Base-by-base conservation (phyloP, 371 early-diverging fungal genomes). In the Sporodiniella umbellata region DNA sequence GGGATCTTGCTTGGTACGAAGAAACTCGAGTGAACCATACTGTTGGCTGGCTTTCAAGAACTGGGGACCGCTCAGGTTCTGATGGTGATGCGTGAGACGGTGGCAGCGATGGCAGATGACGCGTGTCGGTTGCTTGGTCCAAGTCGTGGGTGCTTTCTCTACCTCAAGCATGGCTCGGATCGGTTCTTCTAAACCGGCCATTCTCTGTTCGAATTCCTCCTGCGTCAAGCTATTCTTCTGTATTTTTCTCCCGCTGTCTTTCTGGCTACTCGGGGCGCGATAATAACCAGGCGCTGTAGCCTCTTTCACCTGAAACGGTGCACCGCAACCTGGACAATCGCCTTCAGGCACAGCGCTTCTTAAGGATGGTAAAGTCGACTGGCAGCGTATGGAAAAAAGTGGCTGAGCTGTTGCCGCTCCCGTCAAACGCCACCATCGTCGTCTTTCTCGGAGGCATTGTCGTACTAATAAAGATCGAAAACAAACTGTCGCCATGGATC, bases 241-340 rank as follows among this genome's bases (percentile, higher is more conserved):
- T 17, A 48, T 42, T 14, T 30, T 48, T 30, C 17, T 53, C 35
- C 8, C 53, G 47, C n/a, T 28, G 53, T 56, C 7, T 58, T 61
- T 51, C 58, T 54, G 45, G 64, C 54, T 35, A 63, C 58, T 11
- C 81, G n/a, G n/a, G n/a, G n/a, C n/a, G n/a, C n/a, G n/a, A n/a
- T n/a, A 25, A 42, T 68, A 88, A 1, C 88, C 88, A 7, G 87
- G 81, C 19, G 70, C 56, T 2, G 42, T 22, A 1, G 63, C 45
- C 40, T 75, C 64, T 0, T 54, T 49, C 2, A 54, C 59, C 62
- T 88, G 88, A 33, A 88, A 84, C 22, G 69, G 73, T 8, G 86
- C 86, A 14, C 88, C 88, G 45, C 88, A 88, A 0, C 87, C 86
- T 10, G 87, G 81, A 53, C 88, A 88, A 51, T 81, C 72, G 12